These are phyloP conservation scores for Xerocomellus dryophilus DNA, from an alignment of 768 basidiomycete species.

Conservation along the genomic window DNA sequence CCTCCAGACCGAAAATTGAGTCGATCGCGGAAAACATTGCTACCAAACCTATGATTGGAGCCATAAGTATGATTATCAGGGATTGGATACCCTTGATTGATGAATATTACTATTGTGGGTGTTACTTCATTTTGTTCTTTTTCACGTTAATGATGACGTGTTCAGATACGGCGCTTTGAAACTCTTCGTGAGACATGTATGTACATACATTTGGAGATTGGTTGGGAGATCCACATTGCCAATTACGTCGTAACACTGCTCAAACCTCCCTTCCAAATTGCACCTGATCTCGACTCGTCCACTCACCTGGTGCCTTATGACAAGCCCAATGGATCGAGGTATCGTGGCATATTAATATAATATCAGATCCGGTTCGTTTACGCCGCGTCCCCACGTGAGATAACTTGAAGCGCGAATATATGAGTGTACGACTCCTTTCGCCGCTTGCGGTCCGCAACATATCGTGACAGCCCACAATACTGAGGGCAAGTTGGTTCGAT, in stretches of 20 bases:
- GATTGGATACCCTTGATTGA: conserved; percentile 90
- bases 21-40: conserved; percentile 54
- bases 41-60: conserved; percentile 59
- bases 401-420: background rate
- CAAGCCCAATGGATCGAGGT: background rate
- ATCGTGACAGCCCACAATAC: conserved; percentile 50
- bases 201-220: conserved; percentile 1
- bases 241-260: background rate
- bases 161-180: conserved; percentile 46
- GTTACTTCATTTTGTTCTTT: background rate
- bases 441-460: conserved; percentile 39
- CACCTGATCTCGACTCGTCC: background rate
- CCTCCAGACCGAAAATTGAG: conserved; percentile 72
- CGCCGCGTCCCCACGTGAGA: background rate
- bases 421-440: conserved; percentile 24
- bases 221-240: background rate
- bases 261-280: background rate
- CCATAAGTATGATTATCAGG: conserved; percentile 66
- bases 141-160: conserved; percentile 4
- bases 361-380: background rate
- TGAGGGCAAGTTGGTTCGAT: conserved; percentile 40
- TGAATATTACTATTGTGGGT: conserved; percentile 87
- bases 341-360: background rate
- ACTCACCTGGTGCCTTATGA: background rate
- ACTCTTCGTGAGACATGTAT: background rate